A percentile compares a stretch with the other conserved stretches of the same genome.
These are phyloP conservation scores for Pinus taeda DNA, from an alignment of 75 land plant species.

Conservation along the genomic window DNA sequence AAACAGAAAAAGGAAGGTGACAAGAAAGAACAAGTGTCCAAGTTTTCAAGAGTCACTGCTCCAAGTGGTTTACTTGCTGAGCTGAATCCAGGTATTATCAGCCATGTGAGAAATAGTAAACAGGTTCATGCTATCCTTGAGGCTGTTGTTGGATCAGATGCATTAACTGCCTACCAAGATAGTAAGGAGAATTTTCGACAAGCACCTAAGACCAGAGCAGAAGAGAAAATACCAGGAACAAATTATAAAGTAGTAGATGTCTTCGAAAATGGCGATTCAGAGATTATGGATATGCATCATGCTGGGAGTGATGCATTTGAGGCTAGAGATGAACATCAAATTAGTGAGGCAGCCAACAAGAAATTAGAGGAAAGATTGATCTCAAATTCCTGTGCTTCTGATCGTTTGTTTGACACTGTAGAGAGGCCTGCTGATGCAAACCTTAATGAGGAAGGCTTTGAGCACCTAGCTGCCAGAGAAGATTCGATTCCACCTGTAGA, in stretches of 20 bases:
- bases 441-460: background rate
- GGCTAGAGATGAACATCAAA: background rate
- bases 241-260: background rate
- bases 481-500: background rate
- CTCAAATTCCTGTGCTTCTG: background rate
- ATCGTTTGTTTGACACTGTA: background rate
- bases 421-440: background rate
- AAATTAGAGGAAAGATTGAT: slow-evolving; percentile 6
- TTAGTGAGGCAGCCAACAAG: background rate
- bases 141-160: slow-evolving; percentile 49
- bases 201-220: background rate
- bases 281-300: slow-evolving; percentile 8
- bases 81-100: slow-evolving; percentile 89
- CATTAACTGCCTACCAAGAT: slow-evolving; percentile 4
- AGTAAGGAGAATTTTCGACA: background rate
- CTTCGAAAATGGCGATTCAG: slow-evolving; percentile 1
- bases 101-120: slow-evolving; percentile 72
- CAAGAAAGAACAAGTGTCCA: slow-evolving; percentile 57
- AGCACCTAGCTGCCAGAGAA: background rate
- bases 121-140: slow-evolving; percentile 78
- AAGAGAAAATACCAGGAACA: background rate
- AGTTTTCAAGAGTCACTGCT: slow-evolving; percentile 59
- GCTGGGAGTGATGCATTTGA: background rate
- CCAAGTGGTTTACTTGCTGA: slow-evolving; percentile 77
- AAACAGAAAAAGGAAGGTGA: slow-evolving; percentile 44